Evolutionary conservation across 148 eudicot genomes (phyloP).

Genomic region (Mesembryanthemum crystallinum): DNA sequence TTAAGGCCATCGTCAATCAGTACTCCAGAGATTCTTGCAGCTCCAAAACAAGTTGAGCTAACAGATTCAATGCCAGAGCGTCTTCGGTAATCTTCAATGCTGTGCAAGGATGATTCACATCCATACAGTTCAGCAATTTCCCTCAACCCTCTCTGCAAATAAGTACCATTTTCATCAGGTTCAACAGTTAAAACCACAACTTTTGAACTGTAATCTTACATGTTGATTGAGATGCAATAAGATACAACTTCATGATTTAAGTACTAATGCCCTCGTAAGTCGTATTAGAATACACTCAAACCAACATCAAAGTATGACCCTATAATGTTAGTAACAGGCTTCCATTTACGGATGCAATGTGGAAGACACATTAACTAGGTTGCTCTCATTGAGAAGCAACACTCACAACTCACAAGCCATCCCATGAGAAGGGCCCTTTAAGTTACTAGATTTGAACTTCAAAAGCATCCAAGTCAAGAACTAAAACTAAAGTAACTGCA

Average conservation of each 20-base stretch:
- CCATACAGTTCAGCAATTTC: conserved; percentile 82
- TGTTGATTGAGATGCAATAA: not conserved
- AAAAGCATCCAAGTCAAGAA: not conserved
- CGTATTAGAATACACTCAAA: not conserved
- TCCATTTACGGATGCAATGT: too few species aligned
- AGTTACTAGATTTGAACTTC: not conserved
- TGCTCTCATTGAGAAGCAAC: not conserved
- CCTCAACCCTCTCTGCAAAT: conserved; percentile 74
- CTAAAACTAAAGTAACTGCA: not conserved
- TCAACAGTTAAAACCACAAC: not conserved
- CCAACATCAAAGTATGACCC: not conserved
- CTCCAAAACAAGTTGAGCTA: conserved; percentile 62
- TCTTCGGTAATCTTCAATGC: conserved; percentile 62
- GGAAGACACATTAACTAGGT: too few species aligned
- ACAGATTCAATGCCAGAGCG: conserved; percentile 49
- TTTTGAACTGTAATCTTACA: not conserved
- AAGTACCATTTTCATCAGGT: not conserved
- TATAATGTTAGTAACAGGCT: not conserved
- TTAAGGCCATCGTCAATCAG: conserved; percentile 87
- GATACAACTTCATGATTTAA: not conserved
- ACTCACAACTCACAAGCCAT: not conserved
- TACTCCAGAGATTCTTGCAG: conserved; percentile 68
- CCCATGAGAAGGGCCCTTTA: not conserved
- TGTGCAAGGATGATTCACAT: conserved; percentile 53
- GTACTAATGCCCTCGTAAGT: not conserved